Evolutionary conservation across 768 basidiomycete genomes (phyloP).

Genomic region (Fibroporia radiculosa): DNA sequence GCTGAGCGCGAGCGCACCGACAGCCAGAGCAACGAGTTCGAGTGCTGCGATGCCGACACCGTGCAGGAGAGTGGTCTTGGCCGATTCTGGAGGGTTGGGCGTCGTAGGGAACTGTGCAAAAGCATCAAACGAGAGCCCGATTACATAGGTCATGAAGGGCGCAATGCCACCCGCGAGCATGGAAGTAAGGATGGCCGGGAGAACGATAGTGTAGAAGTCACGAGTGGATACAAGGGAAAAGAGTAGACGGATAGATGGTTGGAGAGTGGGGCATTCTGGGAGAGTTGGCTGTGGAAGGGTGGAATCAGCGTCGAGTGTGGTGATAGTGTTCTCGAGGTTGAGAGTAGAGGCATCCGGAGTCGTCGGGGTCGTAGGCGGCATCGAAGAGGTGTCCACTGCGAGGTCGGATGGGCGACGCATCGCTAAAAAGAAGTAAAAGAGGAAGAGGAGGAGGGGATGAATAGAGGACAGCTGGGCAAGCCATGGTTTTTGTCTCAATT

Average conservation of each 20-base stretch:
- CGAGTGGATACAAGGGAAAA: constrained; percentile 56
- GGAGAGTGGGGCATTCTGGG: constrained; percentile 19
- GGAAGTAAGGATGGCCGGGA: constrained; percentile 59
- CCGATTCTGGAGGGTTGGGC: constrained; percentile 29
- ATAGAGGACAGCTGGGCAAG: background rate
- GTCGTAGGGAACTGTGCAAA: constrained; percentile 53
- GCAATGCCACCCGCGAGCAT: constrained; percentile 61
- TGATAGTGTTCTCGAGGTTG: constrained; percentile 12
- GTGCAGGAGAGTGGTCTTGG: constrained; percentile 45
- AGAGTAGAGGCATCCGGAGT: constrained; percentile 15
- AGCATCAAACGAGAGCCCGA: constrained; percentile 70
- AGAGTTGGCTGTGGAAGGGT: constrained; percentile 18
- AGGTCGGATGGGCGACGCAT: constrained; percentile 20
- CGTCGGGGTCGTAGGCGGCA: constrained; percentile 14
- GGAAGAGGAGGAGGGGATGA: constrained; percentile 12
- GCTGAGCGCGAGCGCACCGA: constrained; percentile 62
- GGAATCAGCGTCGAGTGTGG: constrained; percentile 14
- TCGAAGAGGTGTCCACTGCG: constrained; percentile 17
- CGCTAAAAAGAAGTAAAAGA: constrained; percentile 11
- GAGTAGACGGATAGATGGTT: constrained; percentile 54
- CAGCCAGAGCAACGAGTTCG: constrained; percentile 57
- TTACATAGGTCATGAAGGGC: constrained; percentile 79
- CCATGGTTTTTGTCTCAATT: constrained; percentile 28
- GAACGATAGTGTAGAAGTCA: constrained; percentile 47
- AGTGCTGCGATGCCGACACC: constrained; percentile 55